phyloP scores from a whole-genome alignment of 352 stramenopile species.

The Phytophthora meadii region DNA sequence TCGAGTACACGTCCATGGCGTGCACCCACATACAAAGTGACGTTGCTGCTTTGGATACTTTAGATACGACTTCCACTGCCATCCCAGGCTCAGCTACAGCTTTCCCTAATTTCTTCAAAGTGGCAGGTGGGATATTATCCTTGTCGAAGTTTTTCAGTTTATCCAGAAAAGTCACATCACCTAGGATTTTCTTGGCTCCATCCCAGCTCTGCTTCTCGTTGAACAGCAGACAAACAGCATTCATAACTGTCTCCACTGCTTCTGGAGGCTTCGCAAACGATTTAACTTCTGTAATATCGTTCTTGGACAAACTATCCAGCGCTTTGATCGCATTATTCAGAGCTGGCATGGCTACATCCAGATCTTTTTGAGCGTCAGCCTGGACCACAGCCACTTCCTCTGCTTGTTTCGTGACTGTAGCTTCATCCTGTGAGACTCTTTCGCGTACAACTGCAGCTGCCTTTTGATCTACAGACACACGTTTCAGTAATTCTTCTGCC shows the following conservation, averaged over 20 bases:
- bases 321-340: slow-evolving; percentile 91
- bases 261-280: slow-evolving; percentile 94
- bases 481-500: slow-evolving; percentile 91
- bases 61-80: slow-evolving; percentile 91
- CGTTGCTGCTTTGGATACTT: slow-evolving; percentile 92
- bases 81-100: slow-evolving; percentile 88
- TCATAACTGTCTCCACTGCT: slow-evolving; percentile 94
- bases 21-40: slow-evolving; percentile 95
- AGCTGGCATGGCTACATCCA: slow-evolving; percentile 93
- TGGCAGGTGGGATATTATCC: slow-evolving; percentile 92
- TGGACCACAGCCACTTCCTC: slow-evolving; percentile 92
- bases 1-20: slow-evolving; percentile 96
- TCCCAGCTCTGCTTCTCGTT: slow-evolving; percentile 95
- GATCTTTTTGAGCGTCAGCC: slow-evolving; percentile 92
- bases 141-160: slow-evolving; percentile 94
- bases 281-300: slow-evolving; percentile 95
- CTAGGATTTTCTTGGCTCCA: slow-evolving; percentile 91
- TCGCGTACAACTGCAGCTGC: slow-evolving; percentile 90
- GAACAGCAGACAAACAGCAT: slow-evolving; percentile 93
- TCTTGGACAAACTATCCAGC: slow-evolving; percentile 92
- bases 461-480: slow-evolving; percentile 93
- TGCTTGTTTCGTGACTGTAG: slow-evolving; percentile 90
- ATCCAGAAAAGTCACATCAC: slow-evolving; percentile 90
- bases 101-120: slow-evolving; percentile 91
- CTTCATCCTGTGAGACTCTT: slow-evolving; percentile 91